Evolutionary conservation across 495 filamentous ascomycete genomes (phyloP), one percentile per base, ranked within the genome.

Genomic region (Penicillium goetzii): DNA sequence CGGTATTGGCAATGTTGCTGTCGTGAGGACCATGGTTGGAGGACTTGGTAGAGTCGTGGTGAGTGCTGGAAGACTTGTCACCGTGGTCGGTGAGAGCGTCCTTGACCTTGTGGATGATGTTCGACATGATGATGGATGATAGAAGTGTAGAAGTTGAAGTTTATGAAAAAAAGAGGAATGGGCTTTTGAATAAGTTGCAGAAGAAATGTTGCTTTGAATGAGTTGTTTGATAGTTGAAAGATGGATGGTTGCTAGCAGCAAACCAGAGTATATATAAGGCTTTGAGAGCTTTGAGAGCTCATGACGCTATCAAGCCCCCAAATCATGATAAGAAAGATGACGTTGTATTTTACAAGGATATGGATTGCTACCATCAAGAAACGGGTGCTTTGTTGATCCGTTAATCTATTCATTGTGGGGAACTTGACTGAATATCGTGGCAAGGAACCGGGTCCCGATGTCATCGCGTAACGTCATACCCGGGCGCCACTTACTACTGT

Each of bases 91-190:
- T 67, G 67, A 90, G 63, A 62, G 82, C 84, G 21, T 89, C 84
- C 80, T 90, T 90, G 77, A 88, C 82, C 70, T 90, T 91, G 80
- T 90, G 79, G 68, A 89, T 74, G 67, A 90, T 78, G 65, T 74
- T 70, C 41, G 86, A 88, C 86, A 36, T 36, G 34, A 36, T 76
- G 10, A 34, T 36, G 62, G 28, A 10, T 19, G 51, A 53, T n/a
- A 40, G 10, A 26, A 28, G 23, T 61, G 52, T 50, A 50, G 33
- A 40, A 15, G 14, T n/a, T 15, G 26, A 25, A 6, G 43, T n/a
- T 21, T 17, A 41, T 23, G 36, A 36, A 56, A 34, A 36, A 56
- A 57, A 8, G n/a, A 49, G 14, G 36, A 43, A 19, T 30, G 7
- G 5, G 9, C 32, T 47, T 23, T 23, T 19, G 30, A 34, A 36